Conservation (phyloP, 345 rosid genomes). For the Viola odorata region DNA sequence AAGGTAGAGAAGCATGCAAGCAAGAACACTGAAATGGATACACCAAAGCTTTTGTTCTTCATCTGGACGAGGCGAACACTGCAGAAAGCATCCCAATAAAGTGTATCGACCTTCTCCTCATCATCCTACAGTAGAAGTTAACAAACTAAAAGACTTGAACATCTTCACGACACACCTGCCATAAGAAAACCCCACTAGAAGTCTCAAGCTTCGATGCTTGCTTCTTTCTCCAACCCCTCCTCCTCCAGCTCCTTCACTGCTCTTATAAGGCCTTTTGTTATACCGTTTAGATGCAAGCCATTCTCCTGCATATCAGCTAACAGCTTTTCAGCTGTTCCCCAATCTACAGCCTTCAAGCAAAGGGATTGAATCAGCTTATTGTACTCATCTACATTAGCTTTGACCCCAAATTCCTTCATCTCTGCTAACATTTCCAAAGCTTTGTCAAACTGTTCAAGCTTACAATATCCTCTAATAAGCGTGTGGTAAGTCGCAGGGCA, state of each 20-base stretch:
- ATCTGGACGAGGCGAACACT: too few relatives aligned
- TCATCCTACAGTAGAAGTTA: too few relatives aligned
- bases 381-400: conserved; percentile 65
- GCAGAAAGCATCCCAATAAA: too few relatives aligned
- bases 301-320: conserved; percentile 56
- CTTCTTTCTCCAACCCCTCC: conserved; percentile 35
- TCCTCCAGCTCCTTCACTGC: conserved; percentile 78
- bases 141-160: neutral
- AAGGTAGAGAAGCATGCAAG: too few relatives aligned
- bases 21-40: too few relatives aligned
- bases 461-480: conserved; percentile 76
- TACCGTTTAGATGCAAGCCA: conserved; percentile 65
- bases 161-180: neutral
- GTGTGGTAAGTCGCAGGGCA: conserved; percentile 66
- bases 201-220: conserved; percentile 21
- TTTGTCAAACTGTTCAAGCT: conserved; percentile 61
- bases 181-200: neutral
- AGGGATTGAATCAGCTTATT: conserved; percentile 72
- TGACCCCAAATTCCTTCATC: conserved; percentile 60
- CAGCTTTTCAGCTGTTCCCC: conserved; percentile 67
- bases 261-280: conserved; percentile 56
- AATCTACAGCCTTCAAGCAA: conserved; percentile 71
- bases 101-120: too few relatives aligned
- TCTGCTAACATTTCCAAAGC: conserved; percentile 62
- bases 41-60: too few relatives aligned